Evolutionary conservation across 2,329 filamentous ascomycete genomes (phyloP).

Genomic region (Colletotrichum theobromicola): DNA sequence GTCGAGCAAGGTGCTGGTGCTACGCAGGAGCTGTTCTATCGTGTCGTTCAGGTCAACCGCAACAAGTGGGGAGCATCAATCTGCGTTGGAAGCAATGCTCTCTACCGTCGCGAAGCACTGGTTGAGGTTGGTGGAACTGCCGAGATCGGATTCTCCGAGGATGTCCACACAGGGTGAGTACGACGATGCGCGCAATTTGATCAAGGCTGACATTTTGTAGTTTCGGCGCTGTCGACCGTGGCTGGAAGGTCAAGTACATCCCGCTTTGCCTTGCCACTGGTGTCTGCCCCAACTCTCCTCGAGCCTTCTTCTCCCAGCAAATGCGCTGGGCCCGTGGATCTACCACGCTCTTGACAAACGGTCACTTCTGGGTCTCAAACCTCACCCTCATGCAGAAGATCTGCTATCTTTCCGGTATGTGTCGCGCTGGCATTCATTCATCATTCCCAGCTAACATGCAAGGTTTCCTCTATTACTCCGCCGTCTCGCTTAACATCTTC

Average conservation of each 20-base stretch:
- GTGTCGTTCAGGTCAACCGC: conserved; percentile 45
- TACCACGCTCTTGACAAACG: conserved; percentile 43
- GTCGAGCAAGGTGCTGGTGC: conserved; percentile 48
- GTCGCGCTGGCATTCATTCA: rapidly evolving
- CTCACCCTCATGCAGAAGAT: conserved; percentile 43
- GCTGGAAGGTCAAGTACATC: conserved; percentile 47
- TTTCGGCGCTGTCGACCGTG: conserved; percentile 44
- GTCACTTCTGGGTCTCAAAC: conserved; percentile 43
- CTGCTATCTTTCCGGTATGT: conserved; percentile 43
- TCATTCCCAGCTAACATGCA: background rate
- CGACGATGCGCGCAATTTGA: background rate
- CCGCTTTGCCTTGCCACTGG: conserved; percentile 45
- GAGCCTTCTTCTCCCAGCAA: conserved; percentile 48
- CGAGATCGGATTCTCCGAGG: conserved; percentile 47
- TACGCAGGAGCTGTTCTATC: conserved; percentile 47
- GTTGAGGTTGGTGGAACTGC: conserved; percentile 45
- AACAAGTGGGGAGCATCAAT: conserved; percentile 45
- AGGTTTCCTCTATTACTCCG: conserved; percentile 44
- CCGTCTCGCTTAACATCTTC: conserved; percentile 44
- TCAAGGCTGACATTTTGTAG: conserved; percentile 9
- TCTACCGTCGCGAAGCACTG: conserved; percentile 43
- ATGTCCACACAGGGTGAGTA: conserved; percentile 45
- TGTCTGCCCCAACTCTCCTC: conserved; percentile 46
- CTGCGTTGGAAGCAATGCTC: conserved; percentile 46
- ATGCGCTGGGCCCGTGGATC: conserved; percentile 48